Evolutionary conservation across 2,329 filamentous ascomycete species (phyloP).

Genomic region (Ampelomyces quisqualis): DNA sequence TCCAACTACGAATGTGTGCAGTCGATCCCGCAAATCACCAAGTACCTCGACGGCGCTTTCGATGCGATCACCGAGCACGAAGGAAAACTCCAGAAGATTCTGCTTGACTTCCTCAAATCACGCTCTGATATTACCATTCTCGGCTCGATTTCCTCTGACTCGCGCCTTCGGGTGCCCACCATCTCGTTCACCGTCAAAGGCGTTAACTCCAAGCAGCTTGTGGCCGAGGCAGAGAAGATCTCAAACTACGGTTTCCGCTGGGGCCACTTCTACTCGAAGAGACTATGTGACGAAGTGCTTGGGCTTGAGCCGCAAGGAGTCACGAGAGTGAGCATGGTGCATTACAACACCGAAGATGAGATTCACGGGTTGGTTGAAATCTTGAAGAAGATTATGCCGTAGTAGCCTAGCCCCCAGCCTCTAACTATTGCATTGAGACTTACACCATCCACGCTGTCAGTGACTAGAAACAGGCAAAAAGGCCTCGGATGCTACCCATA

Average conservation of each 20-base stretch:
- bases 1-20: conserved; percentile 70
- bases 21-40: conserved; percentile 60
- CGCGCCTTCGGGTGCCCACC: conserved; percentile 59
- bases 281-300: conserved; percentile 61
- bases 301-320: conserved; percentile 62
- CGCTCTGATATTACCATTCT: conserved; percentile 59
- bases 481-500: not conserved
- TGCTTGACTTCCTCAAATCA: conserved; percentile 61
- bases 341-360: conserved; percentile 71
- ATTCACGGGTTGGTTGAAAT: conserved; percentile 55
- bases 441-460: too few relatives aligned
- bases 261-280: conserved; percentile 69
- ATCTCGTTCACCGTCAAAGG: conserved; percentile 67
- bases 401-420: not conserved
- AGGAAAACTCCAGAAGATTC: conserved; percentile 56
- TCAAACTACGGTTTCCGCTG: conserved; percentile 64
- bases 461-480: not conserved
- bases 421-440: too few relatives aligned
- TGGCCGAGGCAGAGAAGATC: conserved; percentile 61
- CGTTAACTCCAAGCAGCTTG: conserved; percentile 57
- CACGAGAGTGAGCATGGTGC: conserved; percentile 68
- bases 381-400: conserved; percentile 53
- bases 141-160: conserved; percentile 55
- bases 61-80: conserved; percentile 59
- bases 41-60: conserved; percentile 57